Percentiles rank a stretch among this genome's conserved stretches.
Evolutionary conservation across 345 rosid species (phyloP).

Genomic region (Noccaea caerulescens): DNA sequence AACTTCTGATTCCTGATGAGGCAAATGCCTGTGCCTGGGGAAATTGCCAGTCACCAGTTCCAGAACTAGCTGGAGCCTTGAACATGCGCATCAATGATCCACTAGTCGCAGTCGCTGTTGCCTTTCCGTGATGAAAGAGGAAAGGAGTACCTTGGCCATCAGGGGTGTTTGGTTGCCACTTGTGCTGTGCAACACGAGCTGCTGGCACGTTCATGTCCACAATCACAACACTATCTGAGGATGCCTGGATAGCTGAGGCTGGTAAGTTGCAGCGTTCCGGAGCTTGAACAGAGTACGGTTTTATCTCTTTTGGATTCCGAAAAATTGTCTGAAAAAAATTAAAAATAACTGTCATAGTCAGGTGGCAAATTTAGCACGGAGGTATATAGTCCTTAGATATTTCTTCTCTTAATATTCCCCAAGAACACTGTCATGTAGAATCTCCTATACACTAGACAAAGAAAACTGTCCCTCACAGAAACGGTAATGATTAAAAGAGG

Average conservation of each 20-base stretch:
- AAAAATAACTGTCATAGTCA: conserved; percentile 23
- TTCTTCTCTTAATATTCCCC: neutral
- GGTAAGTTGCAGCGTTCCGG: conserved; percentile 98
- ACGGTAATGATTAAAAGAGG: conserved; percentile 14
- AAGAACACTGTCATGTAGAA: conserved; percentile 17
- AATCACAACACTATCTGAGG: conserved; percentile 74
- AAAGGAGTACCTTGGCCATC: conserved; percentile 95
- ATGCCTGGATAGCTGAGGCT: conserved; percentile 88
- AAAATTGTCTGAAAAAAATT: conserved; percentile 80
- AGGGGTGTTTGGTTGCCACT: conserved; percentile 97
- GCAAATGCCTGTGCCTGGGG: conserved; percentile 95
- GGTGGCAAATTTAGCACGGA: conserved; percentile 7
- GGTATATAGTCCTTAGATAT: neutral
- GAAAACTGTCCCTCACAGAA: conserved; percentile 1
- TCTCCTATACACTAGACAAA: conserved; percentile 5
- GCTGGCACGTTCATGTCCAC: conserved; percentile 91
- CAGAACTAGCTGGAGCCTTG: conserved; percentile 70
- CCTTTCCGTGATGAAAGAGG: conserved; percentile 89
- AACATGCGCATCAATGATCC: conserved; percentile 91
- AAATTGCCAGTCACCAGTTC: conserved; percentile 72
- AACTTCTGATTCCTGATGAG: conserved; percentile 78
- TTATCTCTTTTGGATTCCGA: conserved; percentile 84
- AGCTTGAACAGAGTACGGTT: conserved; percentile 69
- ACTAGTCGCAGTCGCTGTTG: conserved; percentile 61
- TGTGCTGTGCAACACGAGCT: conserved; percentile 87